Base-by-base conservation (phyloP, 129 eudicot species). In the Pseudognaphalium luteoalbum region DNA sequence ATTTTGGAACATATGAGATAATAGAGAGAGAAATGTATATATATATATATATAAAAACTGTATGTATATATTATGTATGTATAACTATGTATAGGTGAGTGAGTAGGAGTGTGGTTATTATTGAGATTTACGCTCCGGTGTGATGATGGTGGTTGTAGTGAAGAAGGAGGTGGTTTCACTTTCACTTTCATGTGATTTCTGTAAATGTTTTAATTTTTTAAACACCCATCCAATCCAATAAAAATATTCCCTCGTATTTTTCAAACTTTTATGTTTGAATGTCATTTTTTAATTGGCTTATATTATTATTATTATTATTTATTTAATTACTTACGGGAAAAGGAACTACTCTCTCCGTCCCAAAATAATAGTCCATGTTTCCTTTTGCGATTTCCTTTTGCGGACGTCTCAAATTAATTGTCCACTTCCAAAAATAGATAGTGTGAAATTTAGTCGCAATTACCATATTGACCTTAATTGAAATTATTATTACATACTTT, bases 181-280 rank as follows among this genome's bases (percentile, higher is more conserved):
- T 72, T 63, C 34, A 5, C 56, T 33, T 62, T 79, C 83, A 72
- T 79, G 83, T 79, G 83, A 79, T 72, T 56, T 79, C 73, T 79
- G 83, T 72, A 63, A 79, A 71, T 79, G 78, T 11, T 71, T 11
- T 71, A 7, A 22, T 15, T 47, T 69, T 77, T 77, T 35, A 56
- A 76, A 64, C 35, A 25, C 28, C 28, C 28, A 25, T 25, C 4
- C 4, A 32, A 25, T 25, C 4, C 4, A 32, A 20, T 7, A 4
- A 7, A 60, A 11, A 73, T 29, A 39, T 75, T 62, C 57, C 20
- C 14, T 22, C 7, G 19, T 39, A 44, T 70, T 68, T 7, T 74
- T 74, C 58, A 14, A 28, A 16, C 42, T 15, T 44, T 61, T 61
- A 21, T 8, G 28, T 4, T 22, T 62, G 7, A 28, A 9, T 22